Conservation (phyloP, 345 rosid genomes). For the Brassica incana region DNA sequence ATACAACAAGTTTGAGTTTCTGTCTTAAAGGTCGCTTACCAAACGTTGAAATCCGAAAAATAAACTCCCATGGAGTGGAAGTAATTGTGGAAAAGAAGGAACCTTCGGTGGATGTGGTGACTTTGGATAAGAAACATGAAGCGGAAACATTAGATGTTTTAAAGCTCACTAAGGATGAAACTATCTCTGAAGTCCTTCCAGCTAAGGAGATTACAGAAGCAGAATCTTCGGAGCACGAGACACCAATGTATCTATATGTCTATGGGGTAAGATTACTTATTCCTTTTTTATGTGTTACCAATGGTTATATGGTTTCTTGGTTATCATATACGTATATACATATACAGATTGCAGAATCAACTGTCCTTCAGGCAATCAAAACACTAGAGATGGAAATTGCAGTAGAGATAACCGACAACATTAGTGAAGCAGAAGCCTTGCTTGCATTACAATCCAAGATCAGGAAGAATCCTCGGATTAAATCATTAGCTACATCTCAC, state of each 20-base stretch:
- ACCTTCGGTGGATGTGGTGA: constrained; percentile 26
- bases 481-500: constrained; percentile 67
- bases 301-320: not conserved
- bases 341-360: constrained; percentile 61
- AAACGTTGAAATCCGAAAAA: constrained; percentile 62
- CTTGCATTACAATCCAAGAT: constrained; percentile 81
- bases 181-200: constrained; percentile 34
- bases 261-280: constrained; percentile 60
- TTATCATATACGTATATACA: not conserved
- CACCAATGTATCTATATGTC: constrained; percentile 47
- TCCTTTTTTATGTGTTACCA: not conserved
- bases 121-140: constrained; percentile 35
- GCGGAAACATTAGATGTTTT: constrained; percentile 38
- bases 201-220: constrained; percentile 36
- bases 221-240: constrained; percentile 38
- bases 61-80: constrained; percentile 45
- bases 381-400: constrained; percentile 58
- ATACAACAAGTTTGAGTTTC: no score
- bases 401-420: constrained; percentile 60
- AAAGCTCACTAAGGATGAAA: constrained; percentile 37
- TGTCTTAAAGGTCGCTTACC: constrained; percentile 54
- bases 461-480: constrained; percentile 75
- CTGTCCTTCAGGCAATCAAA: constrained; percentile 63
- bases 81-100: constrained; percentile 38
- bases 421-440: constrained; percentile 81